Evolutionary conservation across 2,329 filamentous ascomycete genomes (phyloP).

Genomic region (Monosporascus sp.): DNA sequence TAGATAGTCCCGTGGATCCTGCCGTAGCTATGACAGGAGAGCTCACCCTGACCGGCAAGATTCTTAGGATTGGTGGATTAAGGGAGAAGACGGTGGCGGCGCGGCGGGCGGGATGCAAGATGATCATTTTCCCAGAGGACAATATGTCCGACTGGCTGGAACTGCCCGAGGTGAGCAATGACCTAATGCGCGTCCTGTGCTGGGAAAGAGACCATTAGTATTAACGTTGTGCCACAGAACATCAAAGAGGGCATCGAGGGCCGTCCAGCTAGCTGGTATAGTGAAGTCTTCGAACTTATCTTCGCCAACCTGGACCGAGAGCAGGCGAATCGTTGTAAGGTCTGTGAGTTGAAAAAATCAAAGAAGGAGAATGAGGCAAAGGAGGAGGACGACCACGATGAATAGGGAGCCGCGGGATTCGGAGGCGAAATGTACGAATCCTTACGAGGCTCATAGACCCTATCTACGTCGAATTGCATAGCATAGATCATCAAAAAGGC

Average conservation of each 20-base stretch:
- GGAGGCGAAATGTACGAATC: slow-evolving; percentile 5
- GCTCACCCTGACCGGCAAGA: slow-evolving; percentile 93
- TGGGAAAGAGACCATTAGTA: not conserved
- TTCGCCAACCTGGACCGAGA: slow-evolving; percentile 76
- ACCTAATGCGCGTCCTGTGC: not conserved
- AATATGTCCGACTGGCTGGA: slow-evolving; percentile 97
- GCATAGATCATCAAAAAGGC: slow-evolving; percentile 18
- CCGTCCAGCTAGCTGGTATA: slow-evolving; percentile 87
- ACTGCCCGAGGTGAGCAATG: slow-evolving; percentile 76
- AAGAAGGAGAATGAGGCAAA: slow-evolving; percentile 29
- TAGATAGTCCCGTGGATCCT: slow-evolving; percentile 73
- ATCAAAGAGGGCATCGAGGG: slow-evolving; percentile 97
- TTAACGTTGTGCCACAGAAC: slow-evolving; percentile 56
- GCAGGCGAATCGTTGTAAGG: slow-evolving; percentile 69
- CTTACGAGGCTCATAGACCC: slow-evolving; percentile 10
- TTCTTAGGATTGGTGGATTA: slow-evolving; percentile 87
- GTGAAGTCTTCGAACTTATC: slow-evolving; percentile 84
- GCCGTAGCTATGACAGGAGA: slow-evolving; percentile 98
- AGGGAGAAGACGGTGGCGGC: slow-evolving; percentile 97
- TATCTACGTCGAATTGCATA: slow-evolving; percentile 17
- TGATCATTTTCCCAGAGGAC: slow-evolving; percentile 90
- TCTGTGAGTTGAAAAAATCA: slow-evolving; percentile 44
- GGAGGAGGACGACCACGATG: slow-evolving; percentile 32
- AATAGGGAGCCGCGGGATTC: slow-evolving; percentile 14
- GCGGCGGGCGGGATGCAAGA: slow-evolving; percentile 84